Percentiles rank a stretch among this genome's conserved stretches.
Evolutionary conservation across 148 eudicot genomes (phyloP).

Genomic region (Euryodendron excelsum): DNA sequence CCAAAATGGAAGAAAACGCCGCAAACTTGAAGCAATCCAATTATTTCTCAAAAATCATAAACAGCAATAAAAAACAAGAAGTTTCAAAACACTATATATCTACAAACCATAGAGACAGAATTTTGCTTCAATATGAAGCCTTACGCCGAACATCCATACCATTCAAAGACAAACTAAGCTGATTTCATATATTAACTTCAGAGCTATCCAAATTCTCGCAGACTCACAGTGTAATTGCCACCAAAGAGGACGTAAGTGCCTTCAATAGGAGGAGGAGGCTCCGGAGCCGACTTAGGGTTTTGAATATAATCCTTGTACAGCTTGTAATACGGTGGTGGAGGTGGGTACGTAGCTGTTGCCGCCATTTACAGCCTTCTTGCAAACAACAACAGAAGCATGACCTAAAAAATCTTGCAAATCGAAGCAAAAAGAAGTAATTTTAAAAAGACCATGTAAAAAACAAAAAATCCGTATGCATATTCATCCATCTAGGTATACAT

Average conservation of each 20-base stretch:
- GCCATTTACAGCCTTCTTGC: conserved; percentile 38
- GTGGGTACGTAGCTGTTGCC: conserved; percentile 82
- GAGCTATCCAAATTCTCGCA: too few relatives aligned
- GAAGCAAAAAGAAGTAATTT: not conserved
- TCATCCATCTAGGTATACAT: too few relatives aligned
- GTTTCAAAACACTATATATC: too few relatives aligned
- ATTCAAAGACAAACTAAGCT: too few relatives aligned
- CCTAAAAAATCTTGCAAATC: not conserved
- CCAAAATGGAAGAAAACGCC: too few relatives aligned
- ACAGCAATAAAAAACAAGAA: too few relatives aligned
- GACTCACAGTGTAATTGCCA: conserved; percentile 63
- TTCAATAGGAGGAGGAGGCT: conserved; percentile 74
- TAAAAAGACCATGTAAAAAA: not conserved
- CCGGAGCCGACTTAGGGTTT: conserved; percentile 64
- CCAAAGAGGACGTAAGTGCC: conserved; percentile 77
- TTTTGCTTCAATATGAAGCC: too few relatives aligned
- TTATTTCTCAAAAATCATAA: too few relatives aligned
- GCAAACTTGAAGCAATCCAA: too few relatives aligned
- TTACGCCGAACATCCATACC: too few relatives aligned
- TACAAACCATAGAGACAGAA: too few relatives aligned
- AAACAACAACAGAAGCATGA: not conserved
- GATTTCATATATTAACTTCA: too few relatives aligned
- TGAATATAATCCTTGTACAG: conserved; percentile 67
- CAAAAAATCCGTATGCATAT: not conserved
- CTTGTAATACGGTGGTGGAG: conserved; percentile 87